phyloP scores from a whole-genome alignment of 768 basidiomycete genomes.

The Chlorophyllum brunneum region DNA sequence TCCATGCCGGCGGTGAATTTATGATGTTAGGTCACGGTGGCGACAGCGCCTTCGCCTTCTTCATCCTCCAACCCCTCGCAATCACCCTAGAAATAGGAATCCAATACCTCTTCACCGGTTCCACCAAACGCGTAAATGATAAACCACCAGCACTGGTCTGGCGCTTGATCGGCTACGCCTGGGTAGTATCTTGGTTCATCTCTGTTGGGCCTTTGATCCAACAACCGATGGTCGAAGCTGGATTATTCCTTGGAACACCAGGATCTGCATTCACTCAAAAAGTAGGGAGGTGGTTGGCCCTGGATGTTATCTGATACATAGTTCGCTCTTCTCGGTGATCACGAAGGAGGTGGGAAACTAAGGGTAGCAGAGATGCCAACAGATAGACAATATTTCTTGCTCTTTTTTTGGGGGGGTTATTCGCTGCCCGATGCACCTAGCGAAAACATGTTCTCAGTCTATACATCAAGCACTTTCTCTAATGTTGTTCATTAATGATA shows the following conservation, averaged over 20 bases:
- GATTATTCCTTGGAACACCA: background rate
- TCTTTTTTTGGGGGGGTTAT: no score
- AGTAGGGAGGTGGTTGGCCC: background rate
- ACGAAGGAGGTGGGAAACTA: background rate
- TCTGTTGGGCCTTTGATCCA: conserved; percentile 5
- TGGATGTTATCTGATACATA: background rate
- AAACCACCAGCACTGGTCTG: background rate
- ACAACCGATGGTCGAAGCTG: conserved; percentile 12
- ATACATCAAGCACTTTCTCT: no score
- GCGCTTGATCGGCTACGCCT: conserved; percentile 10
- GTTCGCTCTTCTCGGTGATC: background rate
- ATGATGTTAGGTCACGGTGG: conserved; percentile 20
- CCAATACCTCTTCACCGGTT: conserved; percentile 14
- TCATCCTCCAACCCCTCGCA: conserved; percentile 25
- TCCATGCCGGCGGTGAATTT: conserved; percentile 26
- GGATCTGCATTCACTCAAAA: background rate
- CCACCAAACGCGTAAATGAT: background rate
- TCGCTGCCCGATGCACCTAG: no score
- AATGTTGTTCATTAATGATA: no score
- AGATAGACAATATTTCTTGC: no score
- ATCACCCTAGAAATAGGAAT: conserved; percentile 25
- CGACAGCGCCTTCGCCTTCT: conserved; percentile 23
- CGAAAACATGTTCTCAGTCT: no score
- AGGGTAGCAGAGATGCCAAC: background rate
- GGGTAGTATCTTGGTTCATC: conserved; percentile 14